Evolutionary conservation across 495 filamentous ascomycete species (phyloP), one percentile per base, ranked within the genome.

Genomic region (Schizothecium vesticola): DNA sequence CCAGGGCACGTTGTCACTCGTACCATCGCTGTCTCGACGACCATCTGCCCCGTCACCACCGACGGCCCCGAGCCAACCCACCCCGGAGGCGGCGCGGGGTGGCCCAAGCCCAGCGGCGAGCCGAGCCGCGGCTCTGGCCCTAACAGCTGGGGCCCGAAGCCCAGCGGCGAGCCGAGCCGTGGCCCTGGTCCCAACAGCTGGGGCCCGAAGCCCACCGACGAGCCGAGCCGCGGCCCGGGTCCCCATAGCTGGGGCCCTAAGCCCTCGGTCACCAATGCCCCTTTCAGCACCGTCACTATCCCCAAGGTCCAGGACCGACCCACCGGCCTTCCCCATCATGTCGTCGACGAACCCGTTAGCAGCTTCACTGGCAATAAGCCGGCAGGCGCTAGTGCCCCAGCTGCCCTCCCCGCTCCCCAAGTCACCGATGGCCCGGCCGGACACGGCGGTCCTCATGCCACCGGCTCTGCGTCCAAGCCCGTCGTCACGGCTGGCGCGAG

Each of bases 11-110:
- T 83, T 13, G 74, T 75, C n/a, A 83, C 81, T 57, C 73, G 80
- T 62, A 78, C 72, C 10, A 69, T 83, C 29, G 73, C 78, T 13
- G 55, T 77, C 24, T 79, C 77, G 43, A 82, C 80, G 9, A 84
- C 81, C 19, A 71, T 83, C 33, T 84, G 80, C 74, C 81, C 82
- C 31, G 76, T 83, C 24, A 78, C 77, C 33, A 68, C 71, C 60
- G 73, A 51, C 19, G 43, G 43, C 43, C 43, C 72, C 58, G 67
- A 66, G 65, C 70, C 73, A 58, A 64, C 62, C 33, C 24, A 29
- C 63, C 25, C 43, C 12, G 60, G 66, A 13, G 43, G 43, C 16
- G 43, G 43, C 7, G 16, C 43, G 43, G 43, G 43, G 1, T 51
- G 16, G 43, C 78, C 78, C 36, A 65, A 79, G 61, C 66, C 72